A percentile compares a stretch with the other conserved stretches of the same genome.
Conservation (phyloP, 2,329 filamentous ascomycete genomes). For the Nemania bipapillata region DNA sequence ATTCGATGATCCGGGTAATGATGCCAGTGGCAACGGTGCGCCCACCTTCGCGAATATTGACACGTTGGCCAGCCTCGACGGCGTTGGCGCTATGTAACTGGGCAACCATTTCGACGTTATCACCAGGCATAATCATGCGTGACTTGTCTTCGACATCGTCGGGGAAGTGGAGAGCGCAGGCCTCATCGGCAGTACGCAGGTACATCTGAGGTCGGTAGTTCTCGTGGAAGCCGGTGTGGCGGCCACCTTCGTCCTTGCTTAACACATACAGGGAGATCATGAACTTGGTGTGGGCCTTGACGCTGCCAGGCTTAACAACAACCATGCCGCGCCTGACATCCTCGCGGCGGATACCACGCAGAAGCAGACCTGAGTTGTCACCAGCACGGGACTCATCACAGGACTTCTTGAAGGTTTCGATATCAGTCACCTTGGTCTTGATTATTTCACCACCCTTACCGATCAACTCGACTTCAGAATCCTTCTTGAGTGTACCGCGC, state of each 20-base stretch:
- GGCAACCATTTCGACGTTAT: slow-evolving; percentile 98
- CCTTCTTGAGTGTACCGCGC: slow-evolving; percentile 92
- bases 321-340: slow-evolving; percentile 97
- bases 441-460: slow-evolving; percentile 84
- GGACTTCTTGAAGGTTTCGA: slow-evolving; percentile 99
- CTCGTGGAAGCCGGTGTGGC: slow-evolving; percentile 92
- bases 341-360: slow-evolving; percentile 95
- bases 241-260: slow-evolving; percentile 96
- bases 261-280: slow-evolving; percentile 96
- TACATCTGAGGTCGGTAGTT: slow-evolving; percentile 98
- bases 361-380: slow-evolving; percentile 96
- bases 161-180: slow-evolving; percentile 83
- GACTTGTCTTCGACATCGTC: slow-evolving; percentile 78
- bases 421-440: slow-evolving; percentile 99
- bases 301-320: slow-evolving; percentile 80
- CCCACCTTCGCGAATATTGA: slow-evolving; percentile 98
- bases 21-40: slow-evolving; percentile 87
- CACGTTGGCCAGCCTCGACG: slow-evolving; percentile 89
- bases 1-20: slow-evolving; percentile 76
- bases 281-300: slow-evolving; percentile 91
- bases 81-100: slow-evolving; percentile 86
- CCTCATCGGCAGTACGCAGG: slow-evolving; percentile 89
- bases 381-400: slow-evolving; percentile 95
- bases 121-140: slow-evolving; percentile 91
- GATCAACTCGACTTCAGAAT: slow-evolving; percentile 92